A percentile compares a stretch with the other conserved stretches of the same genome.
phyloP scores from a whole-genome alignment of 495 filamentous ascomycete species.

The Xylaria nigripes region DNA sequence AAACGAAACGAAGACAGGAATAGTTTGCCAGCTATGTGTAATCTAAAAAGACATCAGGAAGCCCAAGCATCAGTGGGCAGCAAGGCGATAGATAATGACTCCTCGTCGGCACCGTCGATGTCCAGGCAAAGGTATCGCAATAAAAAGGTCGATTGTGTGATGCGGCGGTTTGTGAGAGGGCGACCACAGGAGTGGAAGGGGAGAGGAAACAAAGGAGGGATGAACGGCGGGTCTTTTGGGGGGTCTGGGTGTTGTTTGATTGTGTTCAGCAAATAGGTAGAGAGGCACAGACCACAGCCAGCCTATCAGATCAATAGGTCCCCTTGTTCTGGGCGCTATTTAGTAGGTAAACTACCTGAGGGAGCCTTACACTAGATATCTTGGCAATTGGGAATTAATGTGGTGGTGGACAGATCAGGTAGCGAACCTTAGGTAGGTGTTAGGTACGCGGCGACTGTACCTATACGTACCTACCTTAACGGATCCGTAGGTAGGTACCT shows the following conservation, averaged over 20 bases:
- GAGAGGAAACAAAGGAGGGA: conserved; percentile 7
- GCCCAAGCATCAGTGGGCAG: conserved; percentile 14
- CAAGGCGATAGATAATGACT: not conserved
- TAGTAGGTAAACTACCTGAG: not conserved
- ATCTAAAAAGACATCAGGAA: conserved; percentile 25
- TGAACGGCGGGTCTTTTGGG: not conserved
- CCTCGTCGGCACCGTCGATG: conserved; percentile 6
- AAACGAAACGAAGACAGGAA: conserved; percentile 27
- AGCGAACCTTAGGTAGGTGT: too few relatives aligned
- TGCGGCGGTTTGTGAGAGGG: conserved; percentile 24
- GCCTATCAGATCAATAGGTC: not conserved
- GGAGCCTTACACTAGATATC: too few relatives aligned
- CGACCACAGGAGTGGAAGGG: conserved; percentile 10
- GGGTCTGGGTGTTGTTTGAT: conserved; percentile 1
- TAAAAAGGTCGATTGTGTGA: conserved; percentile 11
- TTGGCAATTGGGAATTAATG: not conserved
- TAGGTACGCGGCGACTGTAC: too few relatives aligned
- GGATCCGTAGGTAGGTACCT: not conserved
- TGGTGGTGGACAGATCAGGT: too few relatives aligned
- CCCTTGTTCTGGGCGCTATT: not conserved
- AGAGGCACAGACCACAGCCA: not conserved
- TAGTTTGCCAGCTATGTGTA: conserved; percentile 12
- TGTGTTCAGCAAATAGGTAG: not conserved
- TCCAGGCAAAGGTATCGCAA: conserved; percentile 5
- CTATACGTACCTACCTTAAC: not conserved